A percentile compares a stretch with the other conserved stretches of the same genome.
Conservation (phyloP, 192 early-diverging fungal genomes). For the Backusella circina region DNA sequence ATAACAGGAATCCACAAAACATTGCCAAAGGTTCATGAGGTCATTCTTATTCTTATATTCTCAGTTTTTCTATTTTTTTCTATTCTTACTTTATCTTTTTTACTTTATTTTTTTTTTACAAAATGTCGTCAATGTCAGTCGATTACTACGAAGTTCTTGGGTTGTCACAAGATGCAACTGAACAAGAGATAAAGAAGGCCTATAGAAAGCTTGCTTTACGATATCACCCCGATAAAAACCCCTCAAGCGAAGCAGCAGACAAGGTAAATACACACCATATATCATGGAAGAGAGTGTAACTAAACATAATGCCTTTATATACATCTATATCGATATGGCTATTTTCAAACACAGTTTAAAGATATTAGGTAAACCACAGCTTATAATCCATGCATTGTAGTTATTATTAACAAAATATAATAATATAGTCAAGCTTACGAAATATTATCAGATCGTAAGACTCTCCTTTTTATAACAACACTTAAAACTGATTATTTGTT, state of each 20-base stretch:
- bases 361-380: neutral
- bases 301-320: neutral
- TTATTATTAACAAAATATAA: neutral
- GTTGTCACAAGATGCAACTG: slow-evolving; percentile 66
- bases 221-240: slow-evolving; percentile 70
- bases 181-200: slow-evolving; percentile 75
- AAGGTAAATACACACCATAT: slow-evolving; percentile 19
- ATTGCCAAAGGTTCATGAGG: neutral
- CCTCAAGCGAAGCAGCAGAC: slow-evolving; percentile 22
- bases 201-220: slow-evolving; percentile 50
- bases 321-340: no score
- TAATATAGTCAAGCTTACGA: slow-evolving; percentile 14
- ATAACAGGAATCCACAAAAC: neutral
- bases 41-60: neutral
- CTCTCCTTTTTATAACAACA: neutral
- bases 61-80: neutral
- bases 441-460: slow-evolving; percentile 11
- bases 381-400: neutral
- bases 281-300: neutral
- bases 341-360: no score
- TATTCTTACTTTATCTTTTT: neutral
- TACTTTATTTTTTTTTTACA: neutral
- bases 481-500: neutral
- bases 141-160: slow-evolving; percentile 82
- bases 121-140: neutral